Evolutionary conservation across 495 filamentous ascomycete species (phyloP).

Genomic region (Apodospora peruviana): DNA sequence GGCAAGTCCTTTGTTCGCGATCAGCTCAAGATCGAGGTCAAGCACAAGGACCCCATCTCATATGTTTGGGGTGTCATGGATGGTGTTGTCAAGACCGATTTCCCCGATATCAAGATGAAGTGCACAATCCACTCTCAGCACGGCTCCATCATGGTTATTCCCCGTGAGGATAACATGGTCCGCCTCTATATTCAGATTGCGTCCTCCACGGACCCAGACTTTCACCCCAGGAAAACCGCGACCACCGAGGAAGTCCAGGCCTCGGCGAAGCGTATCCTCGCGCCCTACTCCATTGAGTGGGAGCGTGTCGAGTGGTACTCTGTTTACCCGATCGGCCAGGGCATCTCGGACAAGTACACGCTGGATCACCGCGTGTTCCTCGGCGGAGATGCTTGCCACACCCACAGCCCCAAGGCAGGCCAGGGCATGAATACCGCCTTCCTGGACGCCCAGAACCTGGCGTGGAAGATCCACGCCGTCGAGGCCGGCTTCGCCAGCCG

Average conservation of each 20-base stretch:
- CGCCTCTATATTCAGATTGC: slow-evolving; percentile 73
- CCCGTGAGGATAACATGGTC: slow-evolving; percentile 68
- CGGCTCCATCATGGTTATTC: slow-evolving; percentile 73
- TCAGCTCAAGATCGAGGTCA: slow-evolving; percentile 57
- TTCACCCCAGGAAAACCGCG: slow-evolving; percentile 54
- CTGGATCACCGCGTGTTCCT: slow-evolving; percentile 68
- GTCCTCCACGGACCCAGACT: slow-evolving; percentile 57
- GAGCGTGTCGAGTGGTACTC: slow-evolving; percentile 64
- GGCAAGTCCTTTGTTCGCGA: slow-evolving; percentile 55
- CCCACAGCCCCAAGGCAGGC: slow-evolving; percentile 79
- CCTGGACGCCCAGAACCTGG: slow-evolving; percentile 75
- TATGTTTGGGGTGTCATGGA: slow-evolving; percentile 75
- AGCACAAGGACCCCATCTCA: slow-evolving; percentile 57
- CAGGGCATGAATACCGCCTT: slow-evolving; percentile 86
- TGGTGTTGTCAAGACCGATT: slow-evolving; percentile 68
- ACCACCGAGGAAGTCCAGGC: slow-evolving; percentile 63
- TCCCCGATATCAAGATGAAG: slow-evolving; percentile 85
- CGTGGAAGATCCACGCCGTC: slow-evolving; percentile 76
- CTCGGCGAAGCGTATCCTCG: slow-evolving; percentile 59
- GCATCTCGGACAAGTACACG: slow-evolving; percentile 62
- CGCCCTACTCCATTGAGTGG: slow-evolving; percentile 66
- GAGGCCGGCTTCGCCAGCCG: slow-evolving; percentile 56
- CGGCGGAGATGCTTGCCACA: slow-evolving; percentile 77
- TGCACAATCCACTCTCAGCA: slow-evolving; percentile 69
- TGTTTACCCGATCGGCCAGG: slow-evolving; percentile 68